Evolutionary conservation across 2,329 filamentous ascomycete genomes (phyloP), one percentile per base, ranked within the genome.

Genomic region (Aspergillus chevalieri): DNA sequence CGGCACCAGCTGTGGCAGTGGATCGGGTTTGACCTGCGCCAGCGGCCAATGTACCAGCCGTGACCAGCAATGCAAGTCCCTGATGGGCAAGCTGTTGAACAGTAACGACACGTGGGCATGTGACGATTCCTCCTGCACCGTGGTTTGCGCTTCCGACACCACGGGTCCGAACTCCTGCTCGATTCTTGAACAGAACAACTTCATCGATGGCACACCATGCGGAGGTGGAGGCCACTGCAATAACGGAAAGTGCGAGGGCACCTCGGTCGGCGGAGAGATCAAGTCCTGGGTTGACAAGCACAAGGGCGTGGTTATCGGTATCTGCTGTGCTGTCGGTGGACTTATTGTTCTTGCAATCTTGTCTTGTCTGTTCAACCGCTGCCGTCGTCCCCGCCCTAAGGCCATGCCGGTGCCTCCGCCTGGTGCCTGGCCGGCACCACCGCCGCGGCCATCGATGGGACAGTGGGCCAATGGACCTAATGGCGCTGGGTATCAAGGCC

Each of bases 41-140:
- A 91, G 87, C 43, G 93, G 93, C 10, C 92, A 97, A 70, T 98
- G 93, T 70, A 98, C 93, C 3, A 93, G 87, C 47, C 85, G 93
- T 55, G 84, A 96, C 67, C 79, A 85, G 63, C 93, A 98, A 72
- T 98, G 93, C 74, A 84, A 85, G 68, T 86, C 83, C 9, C 78
- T 94, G 44, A 87, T 95, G 78, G 90, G 89, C 33, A 82, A 80
- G 24, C 80, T 86, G 53, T 85, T 84, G 0, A 78, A 81, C 49
- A 81, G 79, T 65, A 92, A 90, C 71, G 81, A 89, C 61, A 94
- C 89, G 2, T 83, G 82, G 60, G 85, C 91, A 8, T 98, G 93
- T 70, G 82, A 85, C 56, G 76, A 74, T 47, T 78, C 78, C 33
- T 84, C 83, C 45, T 98, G 93, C 70, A 77, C 80, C 54, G 74